Percentiles rank a stretch among this genome's conserved stretches.
Evolutionary conservation across 441 rosid species (phyloP).

Genomic region (Erysimum cheiri): DNA sequence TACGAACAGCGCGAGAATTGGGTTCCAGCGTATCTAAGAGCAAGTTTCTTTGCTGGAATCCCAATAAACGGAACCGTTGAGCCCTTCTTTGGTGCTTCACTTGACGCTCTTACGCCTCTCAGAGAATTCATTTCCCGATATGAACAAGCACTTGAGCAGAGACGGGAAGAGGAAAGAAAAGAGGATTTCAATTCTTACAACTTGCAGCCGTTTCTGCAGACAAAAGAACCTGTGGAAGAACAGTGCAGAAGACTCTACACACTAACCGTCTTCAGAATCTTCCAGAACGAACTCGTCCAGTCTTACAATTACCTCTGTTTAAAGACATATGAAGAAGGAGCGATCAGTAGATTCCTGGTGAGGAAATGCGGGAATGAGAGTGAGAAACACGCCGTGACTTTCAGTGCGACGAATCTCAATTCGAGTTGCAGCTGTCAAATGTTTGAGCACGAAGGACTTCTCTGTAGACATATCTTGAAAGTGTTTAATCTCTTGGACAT

Average conservation of each 20-base stretch:
- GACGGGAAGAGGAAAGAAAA: constrained; percentile 79
- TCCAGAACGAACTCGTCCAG: constrained; percentile 75
- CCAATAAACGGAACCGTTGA: constrained; percentile 59
- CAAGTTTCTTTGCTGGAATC: constrained; percentile 82
- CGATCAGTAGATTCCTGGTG: constrained; percentile 66
- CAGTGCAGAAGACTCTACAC: constrained; percentile 81
- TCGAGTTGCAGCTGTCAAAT: constrained; percentile 83
- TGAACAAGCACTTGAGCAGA: constrained; percentile 69
- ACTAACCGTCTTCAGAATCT: constrained; percentile 63
- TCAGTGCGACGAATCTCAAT: constrained; percentile 60
- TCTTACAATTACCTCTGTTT: constrained; percentile 64
- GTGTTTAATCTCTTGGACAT: constrained; percentile 70
- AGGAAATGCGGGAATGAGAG: constrained; percentile 68
- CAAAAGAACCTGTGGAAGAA: constrained; percentile 84
- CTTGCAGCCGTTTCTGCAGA: constrained; percentile 67
- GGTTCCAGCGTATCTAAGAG: constrained; percentile 75
- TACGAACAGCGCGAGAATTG: constrained; percentile 74
- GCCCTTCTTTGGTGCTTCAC: constrained; percentile 62
- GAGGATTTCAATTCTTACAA: constrained; percentile 78
- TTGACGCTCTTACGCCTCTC: constrained; percentile 61
- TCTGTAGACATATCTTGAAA: constrained; percentile 77
- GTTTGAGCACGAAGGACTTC: constrained; percentile 87
- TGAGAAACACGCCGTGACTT: constrained; percentile 73
- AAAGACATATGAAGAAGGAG: constrained; percentile 76
- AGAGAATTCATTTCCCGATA: constrained; percentile 67